These are phyloP conservation scores for Copromyces sp. DNA, from an alignment of 495 filamentous ascomycete species.

Conservation along the genomic window DNA sequence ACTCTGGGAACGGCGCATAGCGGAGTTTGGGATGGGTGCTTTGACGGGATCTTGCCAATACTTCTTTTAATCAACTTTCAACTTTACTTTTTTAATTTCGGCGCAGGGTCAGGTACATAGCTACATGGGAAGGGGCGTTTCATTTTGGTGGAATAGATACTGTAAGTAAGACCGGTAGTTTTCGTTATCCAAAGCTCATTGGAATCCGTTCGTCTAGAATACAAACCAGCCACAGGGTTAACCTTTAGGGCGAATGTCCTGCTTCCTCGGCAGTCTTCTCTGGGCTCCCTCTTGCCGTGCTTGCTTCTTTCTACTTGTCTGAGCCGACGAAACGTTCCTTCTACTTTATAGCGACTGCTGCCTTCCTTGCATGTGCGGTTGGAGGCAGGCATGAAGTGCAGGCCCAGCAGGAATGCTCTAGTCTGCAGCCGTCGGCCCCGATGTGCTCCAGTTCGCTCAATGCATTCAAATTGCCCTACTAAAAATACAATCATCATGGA, in stretches of 20 bases:
- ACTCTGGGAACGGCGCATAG: background rate
- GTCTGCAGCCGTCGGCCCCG: background rate
- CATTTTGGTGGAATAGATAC: background rate
- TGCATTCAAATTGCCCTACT: background rate
- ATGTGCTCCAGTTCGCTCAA: background rate
- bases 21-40: background rate
- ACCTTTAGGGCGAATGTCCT: background rate
- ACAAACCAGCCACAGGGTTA: too few relatives aligned
- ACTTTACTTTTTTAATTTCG: background rate
- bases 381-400: background rate
- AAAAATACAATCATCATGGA: background rate
- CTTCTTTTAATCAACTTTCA: background rate
- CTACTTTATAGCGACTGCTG: background rate
- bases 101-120: background rate
- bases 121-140: background rate
- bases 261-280: background rate
- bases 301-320: too few relatives aligned
- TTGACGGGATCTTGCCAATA: background rate
- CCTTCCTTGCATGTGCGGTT: background rate
- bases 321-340: too few relatives aligned
- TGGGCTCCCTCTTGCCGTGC: too few relatives aligned
- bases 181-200: background rate
- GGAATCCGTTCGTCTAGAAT: background rate
- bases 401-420: background rate
- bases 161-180: background rate